Evolutionary conservation across 2,329 filamentous ascomycete species (phyloP), one percentile per base, ranked within the genome.

Genomic region (Calonectria henricotiae): DNA sequence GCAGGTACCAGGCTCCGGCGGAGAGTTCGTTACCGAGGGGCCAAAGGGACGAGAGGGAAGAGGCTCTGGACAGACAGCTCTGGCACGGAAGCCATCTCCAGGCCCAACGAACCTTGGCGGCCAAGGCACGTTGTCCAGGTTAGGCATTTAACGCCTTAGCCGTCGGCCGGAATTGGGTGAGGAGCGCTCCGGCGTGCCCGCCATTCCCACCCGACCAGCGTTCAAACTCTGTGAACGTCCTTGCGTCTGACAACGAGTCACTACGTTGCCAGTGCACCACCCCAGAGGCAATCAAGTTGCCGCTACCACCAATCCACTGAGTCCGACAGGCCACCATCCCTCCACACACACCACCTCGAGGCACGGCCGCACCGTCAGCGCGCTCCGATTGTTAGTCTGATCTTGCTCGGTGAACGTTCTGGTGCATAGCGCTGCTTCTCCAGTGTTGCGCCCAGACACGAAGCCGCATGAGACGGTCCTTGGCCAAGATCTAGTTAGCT

Each of bases 381-480:
- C 64, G 54, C 69, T 69, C 67, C 44, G 35, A 44, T 43, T 66
- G 68, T 68, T 78, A 76, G 76, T 61, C 62, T 73, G 61, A n/a
- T 68, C 43, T 67, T 67, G 72, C 75, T 80, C 79, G 79, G 79
- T 80, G 79, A 80, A 69, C 76, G 71, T 80, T 80, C 77, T 79
- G 60, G 78, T 80, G 72, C 30, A 73, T 77, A 77, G 77, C 74
- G 73, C 71, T 66, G 44, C 54, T 67, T 67, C 70, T 70, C 68
- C 72, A 68, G 70, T 71, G 70, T 73, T 70, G 72, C 74, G 74
- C 73, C 70, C 72, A 72, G 70, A 60, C 55, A 73, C 71, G 73
- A 73, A 71, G 71, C 74, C 71, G 68, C 75, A 77, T 75, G 61
- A 58, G 71, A 76, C 75, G 73, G 71, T 69, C 71, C 68, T 68